Conservation (phyloP, 2,329 filamentous ascomycete genomes). For the Trichoderma sp. region DNA sequence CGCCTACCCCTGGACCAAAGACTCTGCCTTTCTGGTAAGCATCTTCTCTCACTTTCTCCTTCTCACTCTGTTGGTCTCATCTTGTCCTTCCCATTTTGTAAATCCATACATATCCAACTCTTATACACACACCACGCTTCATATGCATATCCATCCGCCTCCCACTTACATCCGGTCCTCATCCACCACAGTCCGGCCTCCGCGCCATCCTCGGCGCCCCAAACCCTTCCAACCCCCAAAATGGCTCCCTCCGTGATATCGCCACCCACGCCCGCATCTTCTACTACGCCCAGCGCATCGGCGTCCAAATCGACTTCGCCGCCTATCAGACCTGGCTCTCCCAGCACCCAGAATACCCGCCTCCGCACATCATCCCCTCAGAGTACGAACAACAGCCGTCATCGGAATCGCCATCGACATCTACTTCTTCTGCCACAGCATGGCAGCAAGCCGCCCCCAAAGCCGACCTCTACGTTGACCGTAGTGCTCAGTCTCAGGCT, state of each 20-base stretch:
- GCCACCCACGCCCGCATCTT: conserved; percentile 69
- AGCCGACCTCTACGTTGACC: conserved; percentile 52
- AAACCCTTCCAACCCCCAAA: conserved; percentile 44
- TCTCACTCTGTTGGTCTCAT: neutral
- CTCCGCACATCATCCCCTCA: conserved; percentile 44
- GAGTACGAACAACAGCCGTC: conserved; percentile 13
- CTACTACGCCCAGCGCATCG: conserved; percentile 61
- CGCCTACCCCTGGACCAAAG: conserved; percentile 68
- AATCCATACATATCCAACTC: neutral
- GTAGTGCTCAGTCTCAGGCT: conserved; percentile 36
- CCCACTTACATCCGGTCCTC: neutral
- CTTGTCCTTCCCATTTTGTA: neutral
- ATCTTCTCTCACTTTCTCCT: neutral
- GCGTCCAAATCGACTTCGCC: conserved; percentile 64
- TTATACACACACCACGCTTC: neutral
- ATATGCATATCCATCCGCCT: neutral
- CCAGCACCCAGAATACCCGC: conserved; percentile 39
- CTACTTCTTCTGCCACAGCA: conserved; percentile 36
- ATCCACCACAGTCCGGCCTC: conserved; percentile 56
- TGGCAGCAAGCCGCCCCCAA: conserved; percentile 58
- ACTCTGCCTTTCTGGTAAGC: conserved; percentile 67
- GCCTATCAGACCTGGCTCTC: conserved; percentile 68
- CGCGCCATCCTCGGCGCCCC: conserved; percentile 66
- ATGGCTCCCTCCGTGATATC: conserved; percentile 58
- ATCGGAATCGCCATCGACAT: neutral